Percentiles rank a stretch among this genome's conserved stretches.
These are phyloP conservation scores for Linnemannia exigua DNA, from an alignment of 192 early-diverging fungal genomes.

Conservation along the genomic window DNA sequence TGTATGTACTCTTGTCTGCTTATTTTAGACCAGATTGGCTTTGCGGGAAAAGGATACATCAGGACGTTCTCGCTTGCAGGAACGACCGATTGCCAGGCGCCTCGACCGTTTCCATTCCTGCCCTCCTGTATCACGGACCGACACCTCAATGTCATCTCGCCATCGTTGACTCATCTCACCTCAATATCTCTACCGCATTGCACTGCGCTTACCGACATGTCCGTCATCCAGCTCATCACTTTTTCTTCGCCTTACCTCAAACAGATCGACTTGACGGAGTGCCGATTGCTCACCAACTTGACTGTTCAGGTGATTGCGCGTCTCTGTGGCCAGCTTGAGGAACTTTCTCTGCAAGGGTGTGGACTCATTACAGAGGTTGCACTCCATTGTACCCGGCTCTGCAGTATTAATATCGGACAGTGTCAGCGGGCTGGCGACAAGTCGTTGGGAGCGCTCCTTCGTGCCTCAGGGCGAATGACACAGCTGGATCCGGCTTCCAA, in stretches of 20 bases:
- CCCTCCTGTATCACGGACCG: slow-evolving; percentile 45
- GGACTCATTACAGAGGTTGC: slow-evolving; percentile 30
- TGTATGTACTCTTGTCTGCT: no score
- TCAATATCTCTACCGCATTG: slow-evolving; percentile 34
- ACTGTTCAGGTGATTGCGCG: slow-evolving; percentile 39
- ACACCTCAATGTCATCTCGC: slow-evolving; percentile 25
- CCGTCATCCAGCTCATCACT: slow-evolving; percentile 36
- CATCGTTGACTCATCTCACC: slow-evolving; percentile 29
- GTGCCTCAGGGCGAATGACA: slow-evolving; percentile 11
- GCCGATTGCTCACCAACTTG: slow-evolving; percentile 35
- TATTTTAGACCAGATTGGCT: slow-evolving; percentile 27
- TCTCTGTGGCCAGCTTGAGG: slow-evolving; percentile 38
- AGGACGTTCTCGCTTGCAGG: slow-evolving; percentile 43
- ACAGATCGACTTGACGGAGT: slow-evolving; percentile 42
- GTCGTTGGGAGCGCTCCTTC: slow-evolving; percentile 21
- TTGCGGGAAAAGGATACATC: slow-evolving; percentile 38
- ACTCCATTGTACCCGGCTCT: slow-evolving; percentile 21
- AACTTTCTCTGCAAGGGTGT: slow-evolving; percentile 37
- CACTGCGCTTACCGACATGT: slow-evolving; percentile 34
- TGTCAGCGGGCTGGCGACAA: slow-evolving; percentile 29
- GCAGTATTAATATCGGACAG: slow-evolving; percentile 24
- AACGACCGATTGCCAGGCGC: slow-evolving; percentile 33
- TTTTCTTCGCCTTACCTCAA: slow-evolving; percentile 42
- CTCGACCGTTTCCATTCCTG: slow-evolving; percentile 42
- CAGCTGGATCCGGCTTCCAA: neutral